Conservation (phyloP, 306 rosid species). For the Mimosa pudica region DNA sequence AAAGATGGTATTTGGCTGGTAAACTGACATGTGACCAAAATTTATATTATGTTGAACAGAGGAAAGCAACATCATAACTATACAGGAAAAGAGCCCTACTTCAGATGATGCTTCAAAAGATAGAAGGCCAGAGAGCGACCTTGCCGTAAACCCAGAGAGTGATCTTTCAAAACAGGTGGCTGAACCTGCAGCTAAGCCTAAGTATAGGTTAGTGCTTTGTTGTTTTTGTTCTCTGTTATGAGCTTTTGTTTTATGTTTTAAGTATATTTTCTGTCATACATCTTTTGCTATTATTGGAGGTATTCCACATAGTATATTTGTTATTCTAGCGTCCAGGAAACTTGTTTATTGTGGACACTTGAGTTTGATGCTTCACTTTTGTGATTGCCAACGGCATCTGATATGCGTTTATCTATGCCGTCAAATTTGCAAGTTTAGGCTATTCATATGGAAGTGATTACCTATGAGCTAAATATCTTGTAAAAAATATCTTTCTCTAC, state of each 20-base stretch:
- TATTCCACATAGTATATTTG: background rate
- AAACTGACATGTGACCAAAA: constrained; percentile 20
- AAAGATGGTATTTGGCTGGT: background rate
- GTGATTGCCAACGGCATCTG: background rate
- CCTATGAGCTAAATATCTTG: background rate
- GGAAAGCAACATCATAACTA: constrained; percentile 41
- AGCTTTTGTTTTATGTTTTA: background rate
- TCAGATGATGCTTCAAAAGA: constrained; percentile 32
- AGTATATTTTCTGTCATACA: background rate
- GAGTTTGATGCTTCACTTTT: background rate
- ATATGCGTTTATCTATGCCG: background rate
- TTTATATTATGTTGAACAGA: constrained; percentile 45
- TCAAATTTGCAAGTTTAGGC: background rate
- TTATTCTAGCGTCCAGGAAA: constrained; percentile 2
- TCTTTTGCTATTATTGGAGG: constrained; percentile 16
- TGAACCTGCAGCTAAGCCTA: constrained; percentile 51
- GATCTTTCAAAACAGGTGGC: constrained; percentile 33
- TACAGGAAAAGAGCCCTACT: constrained; percentile 34
- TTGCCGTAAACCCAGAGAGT: constrained; percentile 29
- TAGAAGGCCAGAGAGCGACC: constrained; percentile 34
- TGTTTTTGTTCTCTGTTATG: constrained; percentile 5
- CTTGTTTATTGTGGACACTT: background rate
- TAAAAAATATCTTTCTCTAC: background rate
- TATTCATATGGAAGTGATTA: background rate
- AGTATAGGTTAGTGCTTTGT: constrained; percentile 58